phyloP scores from a whole-genome alignment of 495 filamentous ascomycete species.

The Coniosporium apollinis region DNA sequence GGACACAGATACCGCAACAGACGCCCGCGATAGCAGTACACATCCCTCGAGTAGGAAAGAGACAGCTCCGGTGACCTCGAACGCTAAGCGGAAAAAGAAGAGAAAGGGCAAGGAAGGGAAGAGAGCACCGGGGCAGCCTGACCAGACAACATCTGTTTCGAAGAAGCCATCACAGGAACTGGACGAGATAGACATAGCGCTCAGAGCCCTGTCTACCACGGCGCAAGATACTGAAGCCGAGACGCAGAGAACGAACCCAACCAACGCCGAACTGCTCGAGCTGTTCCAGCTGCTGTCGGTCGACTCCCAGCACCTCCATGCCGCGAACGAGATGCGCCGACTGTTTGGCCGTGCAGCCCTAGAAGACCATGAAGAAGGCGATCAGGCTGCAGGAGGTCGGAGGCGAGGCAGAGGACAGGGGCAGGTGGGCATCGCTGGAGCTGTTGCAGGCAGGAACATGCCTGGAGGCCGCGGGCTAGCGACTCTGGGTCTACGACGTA shows the following conservation, averaged over 20 bases:
- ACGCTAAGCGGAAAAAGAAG: constrained; percentile 1
- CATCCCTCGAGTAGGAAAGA: background rate
- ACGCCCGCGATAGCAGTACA: background rate
- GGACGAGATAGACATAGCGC: constrained; percentile 73
- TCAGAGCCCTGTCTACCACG: constrained; percentile 39
- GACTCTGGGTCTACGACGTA: constrained; percentile 52
- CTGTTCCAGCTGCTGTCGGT: constrained; percentile 49
- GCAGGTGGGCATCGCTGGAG: constrained; percentile 51
- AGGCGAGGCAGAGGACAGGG: constrained; percentile 30
- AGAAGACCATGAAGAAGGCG: constrained; percentile 39
- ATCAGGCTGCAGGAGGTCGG: constrained; percentile 33
- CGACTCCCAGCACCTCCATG: constrained; percentile 66
- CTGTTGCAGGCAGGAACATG: constrained; percentile 43
- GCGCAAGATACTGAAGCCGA: constrained; percentile 17
- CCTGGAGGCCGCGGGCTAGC: constrained; percentile 44
- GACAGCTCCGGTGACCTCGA: background rate
- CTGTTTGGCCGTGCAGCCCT: constrained; percentile 75
- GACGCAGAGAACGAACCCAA: constrained; percentile 10
- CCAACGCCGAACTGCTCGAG: constrained; percentile 20
- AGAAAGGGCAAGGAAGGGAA: background rate
- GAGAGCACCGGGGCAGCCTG: background rate
- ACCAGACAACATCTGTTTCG: background rate
- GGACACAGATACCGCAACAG: background rate
- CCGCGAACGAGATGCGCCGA: constrained; percentile 80
- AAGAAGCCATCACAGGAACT: constrained; percentile 16